These are phyloP conservation scores for Apiotrichum siamense DNA, from an alignment of 1,284 basidiomycete genomes.

Conservation along the genomic window DNA sequence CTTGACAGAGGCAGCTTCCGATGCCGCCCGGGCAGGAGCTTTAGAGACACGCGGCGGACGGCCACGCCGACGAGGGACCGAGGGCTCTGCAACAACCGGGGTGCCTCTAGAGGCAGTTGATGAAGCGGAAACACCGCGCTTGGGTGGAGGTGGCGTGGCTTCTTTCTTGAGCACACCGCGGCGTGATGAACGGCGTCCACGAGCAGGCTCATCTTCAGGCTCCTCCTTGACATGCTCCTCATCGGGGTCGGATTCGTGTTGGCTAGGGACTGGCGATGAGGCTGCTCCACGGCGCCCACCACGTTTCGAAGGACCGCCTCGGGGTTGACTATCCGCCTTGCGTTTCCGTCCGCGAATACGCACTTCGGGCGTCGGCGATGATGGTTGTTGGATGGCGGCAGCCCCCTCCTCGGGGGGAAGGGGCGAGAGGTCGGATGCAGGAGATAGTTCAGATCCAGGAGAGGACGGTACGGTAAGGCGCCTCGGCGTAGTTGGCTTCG, in stretches of 20 bases:
- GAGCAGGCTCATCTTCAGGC: slow-evolving; percentile 12
- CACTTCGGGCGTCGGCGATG: slow-evolving; percentile 2
- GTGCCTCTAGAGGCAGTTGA: slow-evolving; percentile 28
- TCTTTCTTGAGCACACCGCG: slow-evolving; percentile 10
- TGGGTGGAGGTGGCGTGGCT: slow-evolving; percentile 25
- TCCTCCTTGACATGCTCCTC: slow-evolving; percentile 10
- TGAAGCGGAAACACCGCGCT: slow-evolving; percentile 27
- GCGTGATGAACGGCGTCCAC: slow-evolving; percentile 23
- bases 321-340: slow-evolving; percentile 23
- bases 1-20: slow-evolving; percentile 27
- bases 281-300: slow-evolving; percentile 10
- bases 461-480: slow-evolving; percentile 8
- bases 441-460: slow-evolving; percentile 19
- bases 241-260: slow-evolving; percentile 6
- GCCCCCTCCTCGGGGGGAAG: slow-evolving; percentile 11
- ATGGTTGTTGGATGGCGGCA: neutral
- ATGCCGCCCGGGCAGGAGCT: slow-evolving; percentile 27
- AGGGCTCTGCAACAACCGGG: slow-evolving; percentile 11
- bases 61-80: slow-evolving; percentile 12
- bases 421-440: slow-evolving; percentile 23
- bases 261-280: slow-evolving; percentile 9
- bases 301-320: slow-evolving; percentile 25
- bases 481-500: slow-evolving; percentile 1
- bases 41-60: slow-evolving; percentile 24
- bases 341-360: slow-evolving; percentile 25